These are phyloP conservation scores for Candida germanica DNA, from an alignment of 805 yeast genomes.

Conservation along the genomic window DNA sequence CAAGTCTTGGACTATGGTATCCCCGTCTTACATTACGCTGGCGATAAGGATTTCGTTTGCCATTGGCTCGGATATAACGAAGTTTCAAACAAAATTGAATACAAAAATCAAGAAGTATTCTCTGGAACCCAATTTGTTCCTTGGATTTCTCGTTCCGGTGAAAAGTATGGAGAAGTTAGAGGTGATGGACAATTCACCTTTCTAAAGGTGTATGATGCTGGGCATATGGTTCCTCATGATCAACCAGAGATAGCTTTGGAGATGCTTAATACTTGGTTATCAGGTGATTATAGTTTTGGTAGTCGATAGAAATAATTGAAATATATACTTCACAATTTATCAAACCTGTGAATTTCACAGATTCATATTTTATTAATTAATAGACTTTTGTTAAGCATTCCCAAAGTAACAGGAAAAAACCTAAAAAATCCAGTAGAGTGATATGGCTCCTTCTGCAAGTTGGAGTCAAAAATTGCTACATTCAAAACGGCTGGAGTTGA, in stretches of 20 bases:
- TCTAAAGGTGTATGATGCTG: constrained; percentile 34
- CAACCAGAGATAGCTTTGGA: constrained; percentile 33
- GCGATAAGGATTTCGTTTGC: constrained; percentile 88
- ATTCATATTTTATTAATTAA: too few species aligned
- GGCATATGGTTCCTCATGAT: constrained; percentile 42
- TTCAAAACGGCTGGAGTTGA: too few species aligned
- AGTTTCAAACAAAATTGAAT: constrained; percentile 27
- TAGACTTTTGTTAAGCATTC: too few species aligned
- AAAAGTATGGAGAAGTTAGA: constrained; percentile 30
- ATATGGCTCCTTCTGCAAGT: too few species aligned
- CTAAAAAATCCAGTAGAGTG: too few species aligned
- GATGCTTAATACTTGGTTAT: constrained; percentile 36
- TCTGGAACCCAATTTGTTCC: constrained; percentile 21
- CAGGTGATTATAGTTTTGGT: constrained; percentile 16
- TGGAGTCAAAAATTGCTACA: too few species aligned
- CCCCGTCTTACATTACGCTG: constrained; percentile 84
- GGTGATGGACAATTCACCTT: constrained; percentile 30
- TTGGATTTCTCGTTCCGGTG: constrained; percentile 34
- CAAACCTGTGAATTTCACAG: too few species aligned
- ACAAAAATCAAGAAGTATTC: constrained; percentile 16
- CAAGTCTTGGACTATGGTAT: constrained; percentile 47
- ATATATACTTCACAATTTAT: too few species aligned
- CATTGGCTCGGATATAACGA: constrained; percentile 88
- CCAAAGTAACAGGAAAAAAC: too few species aligned
- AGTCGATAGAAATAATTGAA: too few species aligned